Conservation (phyloP, 1,139 yeast species). For the Citeromyces siamensis region DNA sequence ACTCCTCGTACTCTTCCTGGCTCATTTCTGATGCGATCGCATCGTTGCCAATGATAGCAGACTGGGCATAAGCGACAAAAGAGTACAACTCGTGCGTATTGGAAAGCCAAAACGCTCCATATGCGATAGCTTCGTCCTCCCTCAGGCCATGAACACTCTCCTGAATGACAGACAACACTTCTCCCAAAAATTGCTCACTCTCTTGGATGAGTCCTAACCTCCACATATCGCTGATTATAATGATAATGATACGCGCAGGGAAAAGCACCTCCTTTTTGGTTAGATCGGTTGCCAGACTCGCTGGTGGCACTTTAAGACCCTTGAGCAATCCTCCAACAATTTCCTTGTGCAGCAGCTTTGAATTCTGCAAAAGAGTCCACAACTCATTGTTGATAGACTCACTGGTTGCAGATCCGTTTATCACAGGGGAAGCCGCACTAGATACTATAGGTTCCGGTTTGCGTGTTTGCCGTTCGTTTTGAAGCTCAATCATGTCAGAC, state of each 20-base stretch:
- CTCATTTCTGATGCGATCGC: slow-evolving; percentile 76
- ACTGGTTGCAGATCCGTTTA: slow-evolving; percentile 1
- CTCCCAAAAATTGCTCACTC: slow-evolving; percentile 85
- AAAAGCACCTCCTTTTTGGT: slow-evolving; percentile 86
- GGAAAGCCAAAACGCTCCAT: slow-evolving; percentile 97
- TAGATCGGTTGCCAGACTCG: slow-evolving; percentile 68
- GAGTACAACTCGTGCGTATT: slow-evolving; percentile 94
- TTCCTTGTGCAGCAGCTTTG: slow-evolving; percentile 70
- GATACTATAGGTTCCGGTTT: slow-evolving; percentile 4
- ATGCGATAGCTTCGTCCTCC: slow-evolving; percentile 80
- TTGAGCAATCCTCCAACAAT: slow-evolving; percentile 80
- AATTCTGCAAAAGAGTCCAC: slow-evolving; percentile 64
- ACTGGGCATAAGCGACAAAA: slow-evolving; percentile 88
- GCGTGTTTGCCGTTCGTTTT: slow-evolving; percentile 15
- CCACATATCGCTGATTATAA: slow-evolving; percentile 97
- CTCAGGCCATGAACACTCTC: slow-evolving; percentile 56
- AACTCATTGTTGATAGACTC: slow-evolving; percentile 50
- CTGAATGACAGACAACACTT: slow-evolving; percentile 81
- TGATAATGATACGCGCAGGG: slow-evolving; percentile 92
- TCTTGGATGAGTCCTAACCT: slow-evolving; percentile 88
- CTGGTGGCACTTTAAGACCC: slow-evolving; percentile 81
- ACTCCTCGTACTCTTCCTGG: slow-evolving; percentile 82
- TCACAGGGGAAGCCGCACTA: slow-evolving; percentile 4
- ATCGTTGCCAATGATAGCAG: slow-evolving; percentile 76
- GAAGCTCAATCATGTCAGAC: slow-evolving; percentile 18